Evolutionary conservation across 2,329 filamentous ascomycete species (phyloP), one percentile per base, ranked within the genome.

Genomic region (Cadophora gregata): DNA sequence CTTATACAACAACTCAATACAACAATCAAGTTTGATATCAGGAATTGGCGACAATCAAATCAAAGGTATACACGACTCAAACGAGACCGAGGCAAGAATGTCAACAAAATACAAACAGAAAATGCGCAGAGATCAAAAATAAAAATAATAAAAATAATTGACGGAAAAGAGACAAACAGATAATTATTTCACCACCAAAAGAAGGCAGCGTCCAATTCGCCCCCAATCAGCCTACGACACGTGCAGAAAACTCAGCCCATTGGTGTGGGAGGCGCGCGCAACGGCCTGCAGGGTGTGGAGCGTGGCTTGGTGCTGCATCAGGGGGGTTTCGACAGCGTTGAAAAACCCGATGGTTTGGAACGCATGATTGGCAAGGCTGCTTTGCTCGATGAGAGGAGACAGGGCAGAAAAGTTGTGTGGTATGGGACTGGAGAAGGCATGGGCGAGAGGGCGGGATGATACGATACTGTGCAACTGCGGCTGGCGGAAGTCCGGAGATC

Each of bases 201-300:
- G 21, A n/a, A n/a, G n/a, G n/a, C n/a, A n/a, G 10, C 24, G 48
- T 63, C 31, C 21, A 33, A 53, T 9, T 51, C 33, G 33, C 33
- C 48, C 29, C 31, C 48, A 21, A 38, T 53, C 60, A 31, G 60
- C 60, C 60, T 62, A 21, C 42, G 45, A 42, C n/a, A 47, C 16
- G n/a, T 53, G n/a, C 21, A 33, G 9, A 14, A 1, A 38, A 48
- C 60, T 62, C 60, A 62, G 60, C 60, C 48, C 60, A 53, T 55
- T 62, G 59, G 59, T 62, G n/a, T 62, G 60, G 38, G 10, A 63
- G 48, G 48, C 61, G 48, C 50, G 61, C 33, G 47, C 36, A 42
- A 45, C 58, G n/a, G 0, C 12, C 12, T 62, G 9, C 19, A 33
- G 27, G 45, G 45, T 62, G 4, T 27, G 19, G 16, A 36, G 53